phyloP scores from a whole-genome alignment of 208 protist species.

The Angomonas ambiguus region DNA sequence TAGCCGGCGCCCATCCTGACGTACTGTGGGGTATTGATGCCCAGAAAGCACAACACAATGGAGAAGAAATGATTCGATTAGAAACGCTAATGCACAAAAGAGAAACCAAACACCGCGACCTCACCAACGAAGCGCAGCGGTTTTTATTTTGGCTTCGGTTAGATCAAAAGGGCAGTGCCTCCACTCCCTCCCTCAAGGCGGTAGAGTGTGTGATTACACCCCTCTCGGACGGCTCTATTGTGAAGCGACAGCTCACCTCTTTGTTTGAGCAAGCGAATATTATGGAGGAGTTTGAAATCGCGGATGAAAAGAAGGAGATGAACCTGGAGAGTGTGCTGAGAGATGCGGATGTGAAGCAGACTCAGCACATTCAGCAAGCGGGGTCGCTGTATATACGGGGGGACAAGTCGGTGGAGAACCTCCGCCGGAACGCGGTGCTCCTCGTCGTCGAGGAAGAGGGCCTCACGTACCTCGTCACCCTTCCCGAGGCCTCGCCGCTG shows the following conservation, averaged over 20 bases:
- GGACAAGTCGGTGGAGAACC: constrained; percentile 64
- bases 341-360: constrained; percentile 62
- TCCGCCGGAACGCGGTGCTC: constrained; percentile 70
- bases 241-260: constrained; percentile 62
- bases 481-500: constrained; percentile 50
- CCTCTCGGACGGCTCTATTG: constrained; percentile 23
- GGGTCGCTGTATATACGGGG: constrained; percentile 64
- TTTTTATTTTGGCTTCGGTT: constrained; percentile 74
- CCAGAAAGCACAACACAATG: constrained; percentile 84
- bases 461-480: constrained; percentile 67
- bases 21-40: constrained; percentile 81
- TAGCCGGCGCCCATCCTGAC: constrained; percentile 79
- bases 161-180: neutral
- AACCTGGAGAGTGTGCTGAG: constrained; percentile 63
- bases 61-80: constrained; percentile 79
- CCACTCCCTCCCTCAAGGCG: constrained; percentile 20
- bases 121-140: constrained; percentile 21
- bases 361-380: constrained; percentile 55
- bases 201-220: constrained; percentile 65
- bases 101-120: neutral
- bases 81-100: constrained; percentile 77
- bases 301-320: constrained; percentile 20
- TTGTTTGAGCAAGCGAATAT: constrained; percentile 65
- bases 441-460: constrained; percentile 67
- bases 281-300: constrained; percentile 68